phyloP scores from a whole-genome alignment of 106 monocot genomes.

The Dioscorea dumetorum region DNA sequence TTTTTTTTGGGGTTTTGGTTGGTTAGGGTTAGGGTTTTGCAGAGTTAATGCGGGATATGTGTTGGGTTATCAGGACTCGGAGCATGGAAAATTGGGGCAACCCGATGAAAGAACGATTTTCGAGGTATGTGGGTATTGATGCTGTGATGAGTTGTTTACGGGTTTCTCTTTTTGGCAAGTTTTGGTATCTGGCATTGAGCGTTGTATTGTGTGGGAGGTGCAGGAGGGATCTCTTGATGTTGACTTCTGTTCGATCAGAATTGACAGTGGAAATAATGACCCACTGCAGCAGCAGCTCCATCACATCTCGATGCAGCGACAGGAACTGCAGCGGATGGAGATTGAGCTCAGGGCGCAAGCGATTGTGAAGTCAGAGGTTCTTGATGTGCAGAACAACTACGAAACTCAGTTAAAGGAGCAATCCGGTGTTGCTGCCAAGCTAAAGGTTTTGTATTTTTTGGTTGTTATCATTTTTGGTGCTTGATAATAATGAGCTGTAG shows the following conservation, averaged over 20 bases:
- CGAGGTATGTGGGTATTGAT: conserved; percentile 30
- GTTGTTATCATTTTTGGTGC: too few relatives aligned
- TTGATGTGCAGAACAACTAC: conserved; percentile 35
- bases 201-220: conserved; percentile 16
- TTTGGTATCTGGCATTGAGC: background rate
- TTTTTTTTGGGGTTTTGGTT: too few relatives aligned
- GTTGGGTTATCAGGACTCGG: conserved; percentile 16
- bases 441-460: conserved; percentile 50
- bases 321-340: conserved; percentile 53
- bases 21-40: background rate
- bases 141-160: background rate
- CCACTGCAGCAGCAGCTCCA: conserved; percentile 41
- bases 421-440: conserved; percentile 18
- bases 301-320: conserved; percentile 33
- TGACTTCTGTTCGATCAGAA: conserved; percentile 37
- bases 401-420: conserved; percentile 59
- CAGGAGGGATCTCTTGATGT: conserved; percentile 39
- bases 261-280: conserved; percentile 39
- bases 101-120: conserved; percentile 60
- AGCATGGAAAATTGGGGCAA: conserved; percentile 29
- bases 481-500: too few relatives aligned
- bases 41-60: background rate
- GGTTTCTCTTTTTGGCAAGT: background rate
- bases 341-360: conserved; percentile 43
- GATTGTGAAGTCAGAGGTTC: conserved; percentile 34